Evolutionary conservation across 345 rosid species (phyloP).

Genomic region (Mallotus nudiflorus): DNA sequence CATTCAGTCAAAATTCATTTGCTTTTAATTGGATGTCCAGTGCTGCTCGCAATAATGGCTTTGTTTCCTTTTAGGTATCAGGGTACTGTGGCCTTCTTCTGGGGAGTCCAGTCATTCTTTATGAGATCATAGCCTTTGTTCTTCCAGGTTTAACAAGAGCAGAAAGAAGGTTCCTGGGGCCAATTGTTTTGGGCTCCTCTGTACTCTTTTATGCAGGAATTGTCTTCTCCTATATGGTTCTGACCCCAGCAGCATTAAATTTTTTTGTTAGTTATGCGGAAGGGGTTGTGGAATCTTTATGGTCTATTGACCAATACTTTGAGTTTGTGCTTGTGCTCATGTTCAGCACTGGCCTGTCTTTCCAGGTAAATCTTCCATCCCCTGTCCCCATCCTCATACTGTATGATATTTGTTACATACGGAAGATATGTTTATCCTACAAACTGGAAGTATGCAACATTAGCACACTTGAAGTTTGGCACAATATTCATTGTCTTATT

Average conservation of each 20-base stretch:
- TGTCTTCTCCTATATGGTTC: constrained; percentile 71
- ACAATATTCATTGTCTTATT: not conserved
- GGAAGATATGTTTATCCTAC: not conserved
- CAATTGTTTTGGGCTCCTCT: constrained; percentile 88
- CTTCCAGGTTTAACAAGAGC: constrained; percentile 90
- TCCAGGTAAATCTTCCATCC: constrained; percentile 59
- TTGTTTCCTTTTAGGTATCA: constrained; percentile 62
- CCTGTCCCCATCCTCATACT: not conserved
- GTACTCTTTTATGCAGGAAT: constrained; percentile 90
- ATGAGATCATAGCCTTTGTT: constrained; percentile 93
- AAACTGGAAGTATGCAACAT: not conserved
- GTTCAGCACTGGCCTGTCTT: constrained; percentile 98
- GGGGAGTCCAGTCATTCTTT: constrained; percentile 90
- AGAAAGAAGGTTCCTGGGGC: constrained; percentile 93
- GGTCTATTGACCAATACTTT: constrained; percentile 99
- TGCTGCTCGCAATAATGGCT: not conserved
- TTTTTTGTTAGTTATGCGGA: constrained; percentile 94
- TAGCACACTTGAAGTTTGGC: not conserved
- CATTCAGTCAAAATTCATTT: not conserved
- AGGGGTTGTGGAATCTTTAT: constrained; percentile 92
- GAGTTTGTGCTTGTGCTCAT: constrained; percentile 95
- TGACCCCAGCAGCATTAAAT: constrained; percentile 95
- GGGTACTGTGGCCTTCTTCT: constrained; percentile 94
- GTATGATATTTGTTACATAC: not conserved
- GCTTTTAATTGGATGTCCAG: not conserved